Base-by-base conservation (phyloP, 805 yeast species). In the Priceomyces fermenticarens region DNA sequence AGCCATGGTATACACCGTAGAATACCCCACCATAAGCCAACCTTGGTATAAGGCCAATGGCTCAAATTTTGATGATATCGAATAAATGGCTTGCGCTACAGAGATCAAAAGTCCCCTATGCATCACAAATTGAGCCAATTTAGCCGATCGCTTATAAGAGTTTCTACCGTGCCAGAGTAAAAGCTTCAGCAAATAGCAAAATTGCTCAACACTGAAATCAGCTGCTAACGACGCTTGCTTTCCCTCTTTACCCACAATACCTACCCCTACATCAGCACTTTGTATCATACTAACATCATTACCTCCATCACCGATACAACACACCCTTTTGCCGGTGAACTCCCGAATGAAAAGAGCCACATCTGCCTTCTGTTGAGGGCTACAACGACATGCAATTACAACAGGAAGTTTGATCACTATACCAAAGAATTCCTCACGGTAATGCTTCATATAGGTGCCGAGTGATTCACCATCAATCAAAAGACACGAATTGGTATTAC, bases 261-360 rank as follows among this genome's bases (percentile, higher is more conserved):
- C 99, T 23, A 93, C 96, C 44, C 99, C 99, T 8, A 93, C 97
- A 67, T 95, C 97, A 0, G 99, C 99, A 50, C 95, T 85, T 65
- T 93, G 99, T 50, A 93, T 93, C 99, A 93, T 93, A 53, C 95
- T 86, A 27, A 93, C 99, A 64, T 93, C 99, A 56, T 93, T 93
- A 53, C 99, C 99, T 54, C 99, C 99, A 63, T 93, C 99, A 42
- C 99, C 99, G 51, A 93, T 95, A 57, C 98, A 93, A 50, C 98
- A 91, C 2, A 91, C 97, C 38, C 99, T 71, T 56, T 87, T 88
- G 4, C 88, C 87, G 0, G 98, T 93, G 25, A 78, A 65, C 44
- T 77, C 78, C 54, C 90, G 77, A 48, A 93, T 93, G 48, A 84
- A 68, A 17, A 78, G 53, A 0, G 98, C 97, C 40, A 95, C 86